Percentiles rank a stretch among this genome's conserved stretches.
phyloP scores from a whole-genome alignment of 2,329 filamentous ascomycete genomes.

The Aspergillus sp. region DNA sequence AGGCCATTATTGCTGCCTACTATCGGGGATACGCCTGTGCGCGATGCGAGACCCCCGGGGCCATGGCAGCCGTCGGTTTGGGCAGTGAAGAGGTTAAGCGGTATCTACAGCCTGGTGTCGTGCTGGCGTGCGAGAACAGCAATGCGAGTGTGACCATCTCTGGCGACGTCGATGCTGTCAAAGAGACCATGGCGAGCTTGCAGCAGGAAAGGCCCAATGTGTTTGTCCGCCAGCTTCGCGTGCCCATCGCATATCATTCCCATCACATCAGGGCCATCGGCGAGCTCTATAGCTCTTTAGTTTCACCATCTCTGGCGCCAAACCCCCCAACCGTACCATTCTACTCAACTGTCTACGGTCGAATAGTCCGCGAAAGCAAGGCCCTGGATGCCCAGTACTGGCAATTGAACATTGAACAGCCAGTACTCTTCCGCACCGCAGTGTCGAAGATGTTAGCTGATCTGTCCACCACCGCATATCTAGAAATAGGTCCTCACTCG shows the following conservation, averaged over 20 bases:
- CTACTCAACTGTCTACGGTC: neutral
- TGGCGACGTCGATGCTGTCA: neutral
- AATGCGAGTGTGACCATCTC: too few relatives aligned
- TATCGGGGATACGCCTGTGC: too few relatives aligned
- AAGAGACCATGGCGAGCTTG: neutral
- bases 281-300: neutral
- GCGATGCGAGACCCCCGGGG: too few relatives aligned
- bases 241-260: conserved; percentile 6
- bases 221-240: neutral
- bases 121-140: too few relatives aligned
- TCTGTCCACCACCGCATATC: neutral
- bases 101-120: too few relatives aligned
- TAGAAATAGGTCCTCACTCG: conserved; percentile 16
- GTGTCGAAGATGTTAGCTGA: neutral
- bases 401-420: neutral
- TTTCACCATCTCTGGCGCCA: neutral
- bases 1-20: too few relatives aligned
- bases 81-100: too few relatives aligned
- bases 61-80: too few relatives aligned
- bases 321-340: neutral
- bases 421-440: conserved; percentile 1
- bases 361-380: neutral
- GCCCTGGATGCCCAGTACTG: neutral
- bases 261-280: neutral
- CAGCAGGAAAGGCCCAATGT: neutral